Evolutionary conservation across 768 basidiomycete genomes (phyloP).

Genomic region (Lactarius sanguifluus): DNA sequence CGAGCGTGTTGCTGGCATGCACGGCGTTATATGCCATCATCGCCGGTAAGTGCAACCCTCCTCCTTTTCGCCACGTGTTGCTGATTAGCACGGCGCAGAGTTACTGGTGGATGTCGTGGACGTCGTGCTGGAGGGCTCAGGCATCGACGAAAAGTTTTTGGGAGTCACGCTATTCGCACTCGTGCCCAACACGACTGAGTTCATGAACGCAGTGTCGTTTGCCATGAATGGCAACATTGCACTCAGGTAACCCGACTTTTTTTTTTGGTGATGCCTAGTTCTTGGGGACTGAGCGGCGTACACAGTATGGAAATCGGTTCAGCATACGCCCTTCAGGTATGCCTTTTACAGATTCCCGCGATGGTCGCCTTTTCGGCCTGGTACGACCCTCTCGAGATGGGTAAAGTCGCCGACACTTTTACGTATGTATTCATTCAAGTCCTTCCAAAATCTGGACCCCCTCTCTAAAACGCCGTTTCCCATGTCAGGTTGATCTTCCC

Average conservation of each 20-base stretch:
- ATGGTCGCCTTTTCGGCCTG: conserved; percentile 99
- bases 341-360: conserved; percentile 93
- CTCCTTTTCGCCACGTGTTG: neutral
- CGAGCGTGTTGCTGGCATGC: conserved; percentile 85
- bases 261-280: neutral
- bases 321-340: conserved; percentile 97
- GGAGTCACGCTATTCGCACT: conserved; percentile 96
- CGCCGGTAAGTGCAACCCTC: conserved; percentile 63
- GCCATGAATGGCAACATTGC: conserved; percentile 97
- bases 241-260: conserved; percentile 59
- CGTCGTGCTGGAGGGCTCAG: conserved; percentile 83
- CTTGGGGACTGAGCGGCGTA: conserved; percentile 15
- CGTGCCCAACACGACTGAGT: conserved; percentile 98
- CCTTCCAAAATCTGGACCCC: neutral
- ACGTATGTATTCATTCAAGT: conserved; percentile 58
- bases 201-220: conserved; percentile 99
- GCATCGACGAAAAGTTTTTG: conserved; percentile 96
- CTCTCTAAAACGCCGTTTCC: conserved; percentile 3
- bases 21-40: conserved; percentile 94
- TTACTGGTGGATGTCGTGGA: conserved; percentile 95
- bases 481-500: conserved; percentile 86
- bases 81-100: conserved; percentile 48
- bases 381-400: conserved; percentile 85
- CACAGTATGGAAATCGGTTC: conserved; percentile 98
- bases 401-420: conserved; percentile 85